Evolutionary conservation across 2,329 filamentous ascomycete genomes (phyloP).

Genomic region (Lasiodiplodia theobromae): DNA sequence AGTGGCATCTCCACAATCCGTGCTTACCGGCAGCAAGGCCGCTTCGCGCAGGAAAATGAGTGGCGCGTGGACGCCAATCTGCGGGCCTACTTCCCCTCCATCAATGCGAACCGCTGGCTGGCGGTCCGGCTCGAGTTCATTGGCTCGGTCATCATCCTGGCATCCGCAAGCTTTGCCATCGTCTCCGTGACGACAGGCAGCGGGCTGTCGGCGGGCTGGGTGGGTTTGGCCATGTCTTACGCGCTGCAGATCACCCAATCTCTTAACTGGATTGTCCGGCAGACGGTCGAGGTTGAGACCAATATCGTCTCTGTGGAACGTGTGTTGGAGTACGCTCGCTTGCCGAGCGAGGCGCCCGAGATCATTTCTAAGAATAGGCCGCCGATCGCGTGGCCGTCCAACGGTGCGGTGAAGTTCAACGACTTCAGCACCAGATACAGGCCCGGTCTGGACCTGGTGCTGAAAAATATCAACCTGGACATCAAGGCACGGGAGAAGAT

Average conservation of each 20-base stretch:
- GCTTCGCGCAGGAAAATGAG: constrained; percentile 93
- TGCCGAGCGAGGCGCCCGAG: constrained; percentile 94
- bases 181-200: constrained; percentile 76
- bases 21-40: constrained; percentile 85
- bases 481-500: constrained; percentile 99
- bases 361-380: constrained; percentile 88
- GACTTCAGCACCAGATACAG: constrained; percentile 96
- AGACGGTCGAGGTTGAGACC: constrained; percentile 99
- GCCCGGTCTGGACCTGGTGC: constrained; percentile 84
- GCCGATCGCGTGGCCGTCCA: constrained; percentile 87
- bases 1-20: constrained; percentile 95
- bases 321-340: constrained; percentile 89
- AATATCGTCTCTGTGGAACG: constrained; percentile 99
- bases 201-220: constrained; percentile 72
- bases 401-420: constrained; percentile 87
- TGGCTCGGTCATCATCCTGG: constrained; percentile 90
- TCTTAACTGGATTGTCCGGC: constrained; percentile 98
- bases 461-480: constrained; percentile 89
- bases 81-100: constrained; percentile 92
- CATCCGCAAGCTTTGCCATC: constrained; percentile 82
- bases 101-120: constrained; percentile 89
- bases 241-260: constrained; percentile 96
- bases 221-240: constrained; percentile 96
- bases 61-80: constrained; percentile 96
- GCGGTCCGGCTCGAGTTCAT: constrained; percentile 95